Conservation (phyloP, 768 basidiomycete species). For the Lyophyllum semitale region DNA sequence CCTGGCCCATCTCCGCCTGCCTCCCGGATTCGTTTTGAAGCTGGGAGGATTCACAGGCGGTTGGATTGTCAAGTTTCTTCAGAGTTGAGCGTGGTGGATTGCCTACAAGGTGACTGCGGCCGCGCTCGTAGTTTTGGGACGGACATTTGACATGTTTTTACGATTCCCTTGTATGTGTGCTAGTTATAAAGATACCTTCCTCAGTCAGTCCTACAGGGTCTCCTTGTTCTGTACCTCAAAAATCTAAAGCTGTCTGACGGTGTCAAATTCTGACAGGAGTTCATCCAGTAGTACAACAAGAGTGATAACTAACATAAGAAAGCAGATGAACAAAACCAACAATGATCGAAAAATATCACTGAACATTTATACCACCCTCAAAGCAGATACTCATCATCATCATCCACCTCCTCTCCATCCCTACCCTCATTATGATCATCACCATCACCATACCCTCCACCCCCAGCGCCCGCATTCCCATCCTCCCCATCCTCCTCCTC, state of each 20-base stretch:
- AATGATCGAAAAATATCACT: not conserved
- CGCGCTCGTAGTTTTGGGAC: too few relatives aligned
- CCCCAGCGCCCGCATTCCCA: not conserved
- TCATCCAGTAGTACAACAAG: not conserved
- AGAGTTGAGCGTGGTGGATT: conserved; percentile 59
- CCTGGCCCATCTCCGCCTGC: conserved; percentile 39
- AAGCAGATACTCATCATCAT: conserved; percentile 12
- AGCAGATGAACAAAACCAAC: not conserved
- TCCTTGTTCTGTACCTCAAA: too few relatives aligned
- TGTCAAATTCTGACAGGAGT: too few relatives aligned
- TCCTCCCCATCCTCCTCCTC: conserved; percentile 30
- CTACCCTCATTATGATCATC: too few relatives aligned
- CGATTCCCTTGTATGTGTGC: too few relatives aligned
- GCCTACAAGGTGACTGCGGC: conserved; percentile 21
- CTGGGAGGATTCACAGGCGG: conserved; percentile 44
- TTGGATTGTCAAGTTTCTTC: conserved; percentile 47
- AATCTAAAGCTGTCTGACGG: too few relatives aligned
- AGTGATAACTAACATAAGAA: not conserved
- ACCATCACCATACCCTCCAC: not conserved
- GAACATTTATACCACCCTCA: not conserved
- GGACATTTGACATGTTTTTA: too few relatives aligned
- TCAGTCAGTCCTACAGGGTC: too few relatives aligned
- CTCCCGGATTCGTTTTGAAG: conserved; percentile 59
- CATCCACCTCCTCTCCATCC: not conserved
- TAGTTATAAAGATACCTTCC: too few relatives aligned